Percentiles rank a stretch among this genome's conserved stretches.
Conservation (phyloP, 2,329 filamentous ascomycete species). For the Epichloe bromicola region DNA sequence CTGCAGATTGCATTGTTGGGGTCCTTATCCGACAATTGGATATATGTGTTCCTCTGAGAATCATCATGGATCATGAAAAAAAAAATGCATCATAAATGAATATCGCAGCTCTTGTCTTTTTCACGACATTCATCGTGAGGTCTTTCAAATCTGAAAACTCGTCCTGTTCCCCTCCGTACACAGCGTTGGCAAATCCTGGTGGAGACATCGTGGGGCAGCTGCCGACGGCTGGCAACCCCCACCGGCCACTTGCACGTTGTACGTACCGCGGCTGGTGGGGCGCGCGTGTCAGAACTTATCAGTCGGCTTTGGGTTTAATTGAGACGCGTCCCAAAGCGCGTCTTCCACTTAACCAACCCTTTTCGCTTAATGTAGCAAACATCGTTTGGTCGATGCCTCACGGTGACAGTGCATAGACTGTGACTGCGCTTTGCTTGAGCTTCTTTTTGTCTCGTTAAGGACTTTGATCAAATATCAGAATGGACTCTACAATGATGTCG, state of each 20-base stretch:
- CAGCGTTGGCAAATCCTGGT: not conserved
- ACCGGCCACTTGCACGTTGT: not conserved
- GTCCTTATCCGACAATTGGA: not conserved
- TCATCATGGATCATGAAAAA: too few relatives aligned
- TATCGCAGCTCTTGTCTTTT: not conserved
- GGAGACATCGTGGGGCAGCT: slow-evolving; percentile 2
- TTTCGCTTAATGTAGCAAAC: not conserved
- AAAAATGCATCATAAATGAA: not conserved
- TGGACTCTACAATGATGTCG: slow-evolving; percentile 20
- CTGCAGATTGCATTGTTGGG: slow-evolving; percentile 52
- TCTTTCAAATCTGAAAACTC: not conserved
- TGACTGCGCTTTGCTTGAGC: not conserved
- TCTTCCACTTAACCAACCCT: slow-evolving; percentile 11
- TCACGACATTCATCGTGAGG: not conserved
- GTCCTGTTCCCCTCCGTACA: not conserved
- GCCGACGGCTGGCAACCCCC: not conserved
- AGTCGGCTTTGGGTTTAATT: slow-evolving; percentile 3
- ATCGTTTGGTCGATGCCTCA: not conserved
- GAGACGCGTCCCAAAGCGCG: slow-evolving; percentile 27
- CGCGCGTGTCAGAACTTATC: not conserved
- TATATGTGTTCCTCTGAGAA: too few relatives aligned
- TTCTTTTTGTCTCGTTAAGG: not conserved
- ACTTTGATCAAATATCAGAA: slow-evolving; percentile 2
- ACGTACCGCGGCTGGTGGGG: not conserved
- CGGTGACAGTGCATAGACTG: not conserved